Evolutionary conservation across 257 asterid genomes (phyloP), one percentile per base, ranked within the genome.

Genomic region (Penstemon davidsonii): DNA sequence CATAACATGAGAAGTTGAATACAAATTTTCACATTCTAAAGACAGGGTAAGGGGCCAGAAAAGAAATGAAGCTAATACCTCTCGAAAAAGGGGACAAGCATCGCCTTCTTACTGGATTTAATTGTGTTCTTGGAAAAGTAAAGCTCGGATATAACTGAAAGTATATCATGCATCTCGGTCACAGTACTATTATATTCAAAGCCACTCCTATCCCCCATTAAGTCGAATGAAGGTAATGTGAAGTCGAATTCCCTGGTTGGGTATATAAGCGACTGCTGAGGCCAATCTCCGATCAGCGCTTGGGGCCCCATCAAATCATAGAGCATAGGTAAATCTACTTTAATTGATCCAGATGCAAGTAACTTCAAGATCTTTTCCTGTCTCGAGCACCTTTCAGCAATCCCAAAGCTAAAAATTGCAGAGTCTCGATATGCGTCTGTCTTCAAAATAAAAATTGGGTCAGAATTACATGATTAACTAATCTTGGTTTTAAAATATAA

Each of bases 11-110:
- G 37, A 36, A 37, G n/a, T 64, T 64, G 37, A n/a, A 12, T 36
- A 8, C 54, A 49, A 33, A 12, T 54, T 0, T 12, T 12, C 56
- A 33, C 33, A 37, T 13, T 33, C 6, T 50, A 49, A 7, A 11
- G 18, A 41, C 7, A 61, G 9, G 60, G 39, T 38, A n/a, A 37
- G 13, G 5, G 25, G 57, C 59, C 18, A 46, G n/a, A 59, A n/a
- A 42, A 69, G 67, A 12, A 55, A 60, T 3, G 47, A 51, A 41
- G 33, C 8, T 8, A 44, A 62, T 82, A 91, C 99, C 99, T 84
- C 79, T 88, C 95, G 40, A 94, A 94, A 80, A 78, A 89, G 8
- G 99, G 99, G 73, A 94, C 98, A 73, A 94, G 70, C 93, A 89
- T 66, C 11, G 95, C 59, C 66, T 70, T 95, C 80, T 81, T 87